Evolutionary conservation across 257 asterid species (phyloP), one percentile per base, ranked within the genome.

Genomic region (Solanum okadae): DNA sequence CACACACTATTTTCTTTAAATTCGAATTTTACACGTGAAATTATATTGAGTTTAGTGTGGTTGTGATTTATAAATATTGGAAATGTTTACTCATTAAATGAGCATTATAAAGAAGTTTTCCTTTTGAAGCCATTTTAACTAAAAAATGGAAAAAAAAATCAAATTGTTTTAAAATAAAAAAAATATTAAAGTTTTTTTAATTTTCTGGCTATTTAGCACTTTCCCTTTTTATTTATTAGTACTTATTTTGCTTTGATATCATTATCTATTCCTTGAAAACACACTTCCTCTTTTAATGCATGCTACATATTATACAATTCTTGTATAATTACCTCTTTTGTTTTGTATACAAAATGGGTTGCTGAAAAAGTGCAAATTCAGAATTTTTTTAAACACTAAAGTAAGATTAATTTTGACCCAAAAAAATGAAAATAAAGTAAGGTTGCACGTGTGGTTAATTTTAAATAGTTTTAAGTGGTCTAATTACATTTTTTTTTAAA

Each of bases 371-470:
- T 68, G 42, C n/a, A 25, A 27, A 44, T 37, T 81, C 67, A 14
- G 3, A 27, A 81, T 0, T 2, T 5, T 16, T 86, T 40, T 65
- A 65, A 10, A 86, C 65, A 37, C 44, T 38, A 40, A 86, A 67
- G 29, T 86, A 18, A 10, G 29, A 18, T 27, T 82, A 82, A 44
- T 68, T 86, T 65, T 40, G 78, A 33, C 73, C 12, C 34, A 10
- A 27, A 86, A 27, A 25, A 40, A 68, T 27, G 31, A 4, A 85
- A 83, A 46, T 63, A 67, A 89, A 86, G 40, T 31, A 79, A 20
- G 12, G 35, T 70, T 84, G 87, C 91, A 89, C 88, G 88, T 87
- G 91, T 40, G 88, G 68, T 86, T 78, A 86, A 67, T 67, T 68
- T 34, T 4, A 31, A 86, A 72, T 38, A 84, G 35, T 27, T 35